Percentiles rank a stretch among this genome's conserved stretches.
These are phyloP conservation scores for Saccharomyces kudriavzevii DNA, from an alignment of 805 yeast genomes.

Conservation along the genomic window DNA sequence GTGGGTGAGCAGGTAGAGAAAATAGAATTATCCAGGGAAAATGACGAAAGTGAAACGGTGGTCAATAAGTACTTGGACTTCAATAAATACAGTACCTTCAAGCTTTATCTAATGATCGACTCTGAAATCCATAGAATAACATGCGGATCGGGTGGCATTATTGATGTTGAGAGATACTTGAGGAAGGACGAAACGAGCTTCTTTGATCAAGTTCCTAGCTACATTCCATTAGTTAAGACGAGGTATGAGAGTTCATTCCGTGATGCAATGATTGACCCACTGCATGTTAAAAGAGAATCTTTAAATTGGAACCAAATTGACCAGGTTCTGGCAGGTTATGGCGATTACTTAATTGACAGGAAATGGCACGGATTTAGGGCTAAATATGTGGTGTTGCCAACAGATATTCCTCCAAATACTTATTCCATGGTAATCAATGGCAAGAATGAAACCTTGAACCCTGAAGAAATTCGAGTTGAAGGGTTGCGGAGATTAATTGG, in stretches of 20 bases:
- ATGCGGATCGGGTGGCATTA: slow-evolving; percentile 60
- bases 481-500: slow-evolving; percentile 68
- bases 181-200: slow-evolving; percentile 31
- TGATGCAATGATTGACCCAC: slow-evolving; percentile 47
- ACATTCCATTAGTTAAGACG: slow-evolving; percentile 60
- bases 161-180: slow-evolving; percentile 71
- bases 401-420: slow-evolving; percentile 53
- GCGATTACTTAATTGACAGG: slow-evolving; percentile 52
- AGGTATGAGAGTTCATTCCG: slow-evolving; percentile 64
- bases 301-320: slow-evolving; percentile 90
- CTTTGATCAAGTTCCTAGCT: slow-evolving; percentile 30
- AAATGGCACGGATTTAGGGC: slow-evolving; percentile 52
- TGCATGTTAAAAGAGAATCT: slow-evolving; percentile 42
- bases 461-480: slow-evolving; percentile 88
- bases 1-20: slow-evolving; percentile 58
- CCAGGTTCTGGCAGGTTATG: slow-evolving; percentile 85
- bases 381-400: slow-evolving; percentile 79
- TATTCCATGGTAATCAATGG: slow-evolving; percentile 34
- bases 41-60: slow-evolving; percentile 44
- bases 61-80: slow-evolving; percentile 45
- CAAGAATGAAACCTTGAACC: slow-evolving; percentile 53
- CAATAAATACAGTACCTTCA: slow-evolving; percentile 43
- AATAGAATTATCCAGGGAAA: slow-evolving; percentile 40
- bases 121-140: slow-evolving; percentile 81
- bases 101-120: slow-evolving; percentile 68